Evolutionary conservation across 805 yeast genomes (phyloP).

Genomic region (Teunomyces atbi): DNA sequence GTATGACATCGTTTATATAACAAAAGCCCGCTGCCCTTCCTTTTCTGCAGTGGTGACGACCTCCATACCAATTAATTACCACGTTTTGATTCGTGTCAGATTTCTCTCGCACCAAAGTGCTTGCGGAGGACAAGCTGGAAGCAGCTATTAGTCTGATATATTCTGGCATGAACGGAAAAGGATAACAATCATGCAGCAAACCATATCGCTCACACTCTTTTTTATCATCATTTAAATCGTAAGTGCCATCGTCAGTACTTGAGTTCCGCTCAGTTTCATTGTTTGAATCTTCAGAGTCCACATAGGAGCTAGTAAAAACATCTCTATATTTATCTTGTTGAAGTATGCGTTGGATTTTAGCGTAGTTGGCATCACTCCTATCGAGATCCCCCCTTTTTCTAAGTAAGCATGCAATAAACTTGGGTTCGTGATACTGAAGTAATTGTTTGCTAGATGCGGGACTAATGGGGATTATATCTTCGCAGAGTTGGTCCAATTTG

Average conservation of each 20-base stretch:
- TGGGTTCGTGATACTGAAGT: conserved; percentile 47
- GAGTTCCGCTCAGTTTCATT: conserved; percentile 6
- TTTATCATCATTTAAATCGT: conserved; percentile 10
- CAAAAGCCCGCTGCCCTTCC: conserved; percentile 67
- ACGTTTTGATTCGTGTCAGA: conserved; percentile 24
- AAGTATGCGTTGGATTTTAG: neutral
- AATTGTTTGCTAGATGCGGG: conserved; percentile 39
- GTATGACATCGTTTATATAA: conserved; percentile 65
- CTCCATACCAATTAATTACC: conserved; percentile 76
- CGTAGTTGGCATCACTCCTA: conserved; percentile 3
- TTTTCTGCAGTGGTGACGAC: conserved; percentile 66
- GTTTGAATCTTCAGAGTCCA: neutral
- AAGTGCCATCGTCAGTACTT: conserved; percentile 11
- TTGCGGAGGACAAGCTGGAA: conserved; percentile 53
- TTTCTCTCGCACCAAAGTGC: conserved; percentile 22
- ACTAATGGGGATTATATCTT: conserved; percentile 19
- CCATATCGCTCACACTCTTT: conserved; percentile 38
- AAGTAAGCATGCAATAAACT: conserved; percentile 43
- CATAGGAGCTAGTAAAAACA: neutral
- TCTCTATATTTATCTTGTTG: neutral
- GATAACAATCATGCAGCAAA: conserved; percentile 60
- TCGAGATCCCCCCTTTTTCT: conserved; percentile 16
- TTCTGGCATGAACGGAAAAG: conserved; percentile 51
- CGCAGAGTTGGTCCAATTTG: conserved; percentile 27
- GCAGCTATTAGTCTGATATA: conserved; percentile 55